Evolutionary conservation across 805 yeast genomes (phyloP).

Genomic region (Sugiyamaella smithiae): DNA sequence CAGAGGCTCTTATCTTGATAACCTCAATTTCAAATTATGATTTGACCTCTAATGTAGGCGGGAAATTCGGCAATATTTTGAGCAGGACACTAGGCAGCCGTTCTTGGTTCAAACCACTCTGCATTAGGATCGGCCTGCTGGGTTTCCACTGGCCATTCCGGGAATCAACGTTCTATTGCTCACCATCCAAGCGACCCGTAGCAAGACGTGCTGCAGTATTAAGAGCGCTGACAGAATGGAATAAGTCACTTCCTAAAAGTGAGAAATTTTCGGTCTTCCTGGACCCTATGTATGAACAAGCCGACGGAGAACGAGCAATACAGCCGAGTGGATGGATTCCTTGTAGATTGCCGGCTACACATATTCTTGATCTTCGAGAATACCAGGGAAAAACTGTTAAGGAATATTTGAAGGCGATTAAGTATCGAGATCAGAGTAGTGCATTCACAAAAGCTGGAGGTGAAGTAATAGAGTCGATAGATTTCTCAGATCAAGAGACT

Average conservation of each 20-base stretch:
- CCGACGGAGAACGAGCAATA: conserved; percentile 35
- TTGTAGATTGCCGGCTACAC: conserved; percentile 39
- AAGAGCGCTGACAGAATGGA: conserved; percentile 40
- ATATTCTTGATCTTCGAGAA: conserved; percentile 42
- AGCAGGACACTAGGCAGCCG: conserved; percentile 32
- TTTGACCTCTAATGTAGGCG: conserved; percentile 36
- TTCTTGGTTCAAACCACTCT: conserved; percentile 34
- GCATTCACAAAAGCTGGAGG: conserved; percentile 39
- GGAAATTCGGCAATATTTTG: conserved; percentile 31
- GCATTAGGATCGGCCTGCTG: conserved; percentile 41
- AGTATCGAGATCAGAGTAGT: conserved; percentile 40
- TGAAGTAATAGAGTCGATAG: conserved; percentile 35
- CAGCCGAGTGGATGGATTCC: conserved; percentile 40
- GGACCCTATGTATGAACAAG: conserved; percentile 40
- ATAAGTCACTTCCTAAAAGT: conserved; percentile 27
- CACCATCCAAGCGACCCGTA: conserved; percentile 40
- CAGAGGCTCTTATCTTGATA: conserved; percentile 43
- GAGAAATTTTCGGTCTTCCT: conserved; percentile 38
- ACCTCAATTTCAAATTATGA: conserved; percentile 40
- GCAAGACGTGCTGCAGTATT: conserved; percentile 42
- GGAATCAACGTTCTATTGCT: conserved; percentile 39
- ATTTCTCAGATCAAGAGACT: conserved; percentile 37
- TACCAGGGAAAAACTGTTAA: conserved; percentile 32
- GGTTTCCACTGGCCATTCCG: conserved; percentile 49
- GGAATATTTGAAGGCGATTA: conserved; percentile 42